Evolutionary conservation across 2,329 filamentous ascomycete genomes (phyloP).

Genomic region (Ophiostoma populinum): DNA sequence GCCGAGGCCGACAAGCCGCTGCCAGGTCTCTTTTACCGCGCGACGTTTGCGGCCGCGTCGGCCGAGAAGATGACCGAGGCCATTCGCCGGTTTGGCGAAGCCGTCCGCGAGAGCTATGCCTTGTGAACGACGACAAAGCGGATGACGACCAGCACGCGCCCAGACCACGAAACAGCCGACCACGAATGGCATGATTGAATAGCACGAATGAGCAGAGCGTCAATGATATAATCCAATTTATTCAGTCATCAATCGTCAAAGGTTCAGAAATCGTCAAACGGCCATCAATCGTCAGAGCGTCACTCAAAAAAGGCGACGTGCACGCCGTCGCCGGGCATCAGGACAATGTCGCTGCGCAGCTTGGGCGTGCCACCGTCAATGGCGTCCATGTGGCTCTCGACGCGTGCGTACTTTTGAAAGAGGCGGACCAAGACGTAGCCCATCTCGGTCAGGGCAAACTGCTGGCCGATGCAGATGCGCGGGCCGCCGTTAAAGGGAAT

Average conservation of each 20-base stretch:
- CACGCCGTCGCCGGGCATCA: conserved; percentile 42
- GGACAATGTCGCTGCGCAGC: conserved; percentile 41
- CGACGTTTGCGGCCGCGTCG: conserved; percentile 73
- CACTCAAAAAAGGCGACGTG: conserved; percentile 38
- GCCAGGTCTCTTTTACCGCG: conserved; percentile 65
- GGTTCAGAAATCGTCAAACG: too few relatives aligned
- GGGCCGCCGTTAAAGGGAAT: conserved; percentile 62
- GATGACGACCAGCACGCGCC: too few relatives aligned
- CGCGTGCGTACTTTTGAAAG: conserved; percentile 51
- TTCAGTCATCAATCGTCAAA: background rate
- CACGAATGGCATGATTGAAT: background rate
- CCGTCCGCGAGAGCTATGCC: conserved; percentile 43
- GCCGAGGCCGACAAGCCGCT: conserved; percentile 47
- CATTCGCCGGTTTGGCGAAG: conserved; percentile 57
- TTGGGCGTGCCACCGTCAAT: conserved; percentile 35
- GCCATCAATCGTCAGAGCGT: too few relatives aligned
- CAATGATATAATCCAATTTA: background rate
- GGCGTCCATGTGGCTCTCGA: conserved; percentile 39
- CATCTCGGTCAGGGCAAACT: conserved; percentile 68
- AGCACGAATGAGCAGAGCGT: too few relatives aligned
- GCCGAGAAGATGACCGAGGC: conserved; percentile 53
- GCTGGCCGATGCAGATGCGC: conserved; percentile 60
- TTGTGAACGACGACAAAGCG: conserved; percentile 10
- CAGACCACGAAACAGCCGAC: background rate
- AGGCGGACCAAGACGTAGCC: conserved; percentile 53